Percentiles rank a stretch among this genome's conserved stretches.
These are phyloP conservation scores for Brassica napus DNA, from an alignment of 345 rosid species.

Conservation along the genomic window Da-Ae NC_063450.1:41893501-41894000, in stretches of 20 bases:
- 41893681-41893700: conserved; percentile 51
- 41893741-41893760: conserved; percentile 58
- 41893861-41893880: conserved; percentile 44
- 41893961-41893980: conserved; percentile 53
- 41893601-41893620: conserved; percentile 52
- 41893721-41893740: conserved; percentile 51
- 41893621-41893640: conserved; percentile 54
- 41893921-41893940: conserved; percentile 51
- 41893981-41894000: conserved; percentile 62
- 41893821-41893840: conserved; percentile 51
- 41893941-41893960: conserved; percentile 56
- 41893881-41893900: conserved; percentile 70
- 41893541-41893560: conserved; percentile 36
- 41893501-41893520: conserved; percentile 39
- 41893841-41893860: conserved; percentile 47
- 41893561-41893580: conserved; percentile 56
- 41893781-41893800: conserved; percentile 61
- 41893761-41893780: conserved; percentile 63
- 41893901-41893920: conserved; percentile 46
- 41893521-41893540: conserved; percentile 45
- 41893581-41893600: conserved; percentile 41
- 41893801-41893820: conserved; percentile 60
- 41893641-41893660: conserved; percentile 52
- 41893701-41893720: conserved; percentile 66
- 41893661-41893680: conserved; percentile 49